Evolutionary conservation across 345 rosid species (phyloP), one percentile per base, ranked within the genome.

Genomic region (Lumnitzera littorea): DNA sequence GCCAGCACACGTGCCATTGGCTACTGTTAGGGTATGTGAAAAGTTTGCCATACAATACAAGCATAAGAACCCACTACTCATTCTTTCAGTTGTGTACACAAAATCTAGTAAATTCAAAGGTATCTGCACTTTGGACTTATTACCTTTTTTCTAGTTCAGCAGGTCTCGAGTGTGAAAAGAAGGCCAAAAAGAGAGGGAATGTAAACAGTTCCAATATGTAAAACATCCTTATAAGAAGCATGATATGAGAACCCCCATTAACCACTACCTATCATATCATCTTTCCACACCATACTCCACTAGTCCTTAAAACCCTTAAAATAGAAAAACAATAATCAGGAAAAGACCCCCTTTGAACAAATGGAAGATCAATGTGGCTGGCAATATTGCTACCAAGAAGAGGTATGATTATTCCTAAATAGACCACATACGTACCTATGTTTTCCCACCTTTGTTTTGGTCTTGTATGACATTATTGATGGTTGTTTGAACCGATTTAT

Each of bases 351-450:
- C 31, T 48, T 50, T 52, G 5, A 16, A 29, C 20, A 59, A 53
- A 82, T 82, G 87, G 84, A 79, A 29, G 80, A 76, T 31, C 70
- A 74, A 61, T 76, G 70, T 11, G 53, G 61, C 58, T 74, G 73
- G 80, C 69, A 69, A 25, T 54, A 53, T 63, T 70, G 57, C 63
- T 64, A 53, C 48, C 76, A 61, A 46, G 77, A 76, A 36, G 82
- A 82, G 80, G 87, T 79, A 27, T 36, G 43, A 36, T 7, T 4
- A 29, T 6, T 1, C 43, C 10, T 36, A 36, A 36, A 5, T 36
- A 36, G 11, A 36, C 10, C 31, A 7, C 43, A 36, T 36, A 36
- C 7, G 1, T 2, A 9, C 43, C 43, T 36, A 4, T 4, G 56
- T 53, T 53, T 11, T 53, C 12, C 15, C 56, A 23, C 24, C 15